Conservation (phyloP, 2,329 filamentous ascomycete species). For the Truncatella angustata region DNA sequence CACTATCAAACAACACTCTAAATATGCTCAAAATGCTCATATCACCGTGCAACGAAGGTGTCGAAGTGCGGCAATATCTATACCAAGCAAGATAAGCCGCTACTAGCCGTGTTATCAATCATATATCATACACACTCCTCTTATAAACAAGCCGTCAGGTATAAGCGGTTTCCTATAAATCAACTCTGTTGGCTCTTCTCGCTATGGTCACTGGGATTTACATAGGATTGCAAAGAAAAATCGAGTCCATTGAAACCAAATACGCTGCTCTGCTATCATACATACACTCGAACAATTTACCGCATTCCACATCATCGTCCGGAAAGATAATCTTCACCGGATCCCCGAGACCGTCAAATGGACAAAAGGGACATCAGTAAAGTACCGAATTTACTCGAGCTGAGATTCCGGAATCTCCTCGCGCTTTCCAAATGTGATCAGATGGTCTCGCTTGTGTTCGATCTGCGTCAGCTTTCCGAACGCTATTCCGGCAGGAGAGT, state of each 20-base stretch:
- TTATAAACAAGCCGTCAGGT: no score
- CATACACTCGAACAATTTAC: background rate
- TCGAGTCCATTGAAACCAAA: background rate
- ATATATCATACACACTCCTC: no score
- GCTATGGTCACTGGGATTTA: background rate
- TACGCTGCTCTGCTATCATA: background rate
- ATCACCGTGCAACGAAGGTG: no score
- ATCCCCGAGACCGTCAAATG: background rate
- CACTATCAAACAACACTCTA: no score
- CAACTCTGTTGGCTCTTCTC: background rate
- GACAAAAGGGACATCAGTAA: background rate
- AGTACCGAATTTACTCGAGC: background rate
- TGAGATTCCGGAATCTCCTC: background rate
- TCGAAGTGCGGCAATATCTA: no score
- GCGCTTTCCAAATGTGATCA: background rate
- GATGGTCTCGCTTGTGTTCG: background rate
- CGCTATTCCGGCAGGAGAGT: background rate
- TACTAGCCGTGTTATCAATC: no score
- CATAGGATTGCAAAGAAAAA: background rate
- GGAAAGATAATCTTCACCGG: background rate
- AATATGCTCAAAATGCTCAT: no score
- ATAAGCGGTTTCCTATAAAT: background rate
- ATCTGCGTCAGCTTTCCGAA: background rate
- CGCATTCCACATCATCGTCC: background rate
- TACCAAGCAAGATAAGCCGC: no score